Conservation (phyloP, 306 rosid species). For the Gynostemma pentaphyllum region DNA sequence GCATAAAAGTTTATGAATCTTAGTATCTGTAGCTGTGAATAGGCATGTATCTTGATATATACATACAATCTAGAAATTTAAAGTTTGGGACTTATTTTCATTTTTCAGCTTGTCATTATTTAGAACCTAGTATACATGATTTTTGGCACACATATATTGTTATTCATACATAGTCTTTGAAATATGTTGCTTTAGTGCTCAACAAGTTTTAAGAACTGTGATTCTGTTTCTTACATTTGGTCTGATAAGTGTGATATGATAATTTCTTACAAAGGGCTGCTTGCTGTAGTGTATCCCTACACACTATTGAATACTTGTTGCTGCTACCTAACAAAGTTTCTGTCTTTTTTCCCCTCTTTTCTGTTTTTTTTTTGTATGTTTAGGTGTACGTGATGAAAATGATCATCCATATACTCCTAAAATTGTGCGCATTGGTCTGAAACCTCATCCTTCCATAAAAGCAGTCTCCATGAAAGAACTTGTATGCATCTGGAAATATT, state of each 20-base stretch:
- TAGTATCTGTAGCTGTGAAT: background rate
- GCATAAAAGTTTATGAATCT: background rate
- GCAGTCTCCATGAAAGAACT: conserved; percentile 68
- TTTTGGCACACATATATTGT: background rate
- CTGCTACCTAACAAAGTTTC: background rate
- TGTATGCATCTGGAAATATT: conserved; percentile 35
- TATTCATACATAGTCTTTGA: background rate
- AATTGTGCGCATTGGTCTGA: conserved; percentile 82
- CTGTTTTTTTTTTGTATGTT: conserved; percentile 2
- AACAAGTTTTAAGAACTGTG: background rate
- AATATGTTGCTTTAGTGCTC: background rate
- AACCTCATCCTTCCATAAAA: conserved; percentile 82
- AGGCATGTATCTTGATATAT: background rate
- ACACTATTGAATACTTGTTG: background rate
- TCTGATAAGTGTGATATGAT: background rate
- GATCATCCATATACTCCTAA: conserved; percentile 65
- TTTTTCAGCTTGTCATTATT: background rate
- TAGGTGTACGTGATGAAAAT: conserved; percentile 92
- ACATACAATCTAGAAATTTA: background rate
- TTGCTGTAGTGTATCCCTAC: background rate
- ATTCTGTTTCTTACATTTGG: background rate
- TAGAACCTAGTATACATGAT: background rate
- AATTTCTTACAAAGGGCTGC: background rate
- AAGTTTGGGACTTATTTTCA: background rate
- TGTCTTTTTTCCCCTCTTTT: background rate